These are phyloP conservation scores for Diplosphaera chodatii DNA, from an alignment of 139 green algal species.

Conservation along the genomic window DNA sequence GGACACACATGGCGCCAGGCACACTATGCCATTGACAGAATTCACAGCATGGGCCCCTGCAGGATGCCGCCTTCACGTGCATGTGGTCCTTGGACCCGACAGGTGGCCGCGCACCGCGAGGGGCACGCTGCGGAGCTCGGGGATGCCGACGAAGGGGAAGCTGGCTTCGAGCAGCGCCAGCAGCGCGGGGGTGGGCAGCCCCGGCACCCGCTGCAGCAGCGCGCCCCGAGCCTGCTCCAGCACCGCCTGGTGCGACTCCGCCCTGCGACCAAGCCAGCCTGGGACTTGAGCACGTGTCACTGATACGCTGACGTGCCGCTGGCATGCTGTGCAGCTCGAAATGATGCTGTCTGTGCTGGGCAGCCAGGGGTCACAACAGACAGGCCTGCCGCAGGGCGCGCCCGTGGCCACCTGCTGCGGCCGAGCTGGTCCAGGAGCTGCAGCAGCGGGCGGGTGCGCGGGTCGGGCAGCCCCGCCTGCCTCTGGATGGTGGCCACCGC, in stretches of 20 bases:
- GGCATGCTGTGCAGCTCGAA: not conserved
- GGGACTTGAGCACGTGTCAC: too few relatives aligned
- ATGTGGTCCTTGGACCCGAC: too few relatives aligned
- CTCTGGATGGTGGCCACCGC: slow-evolving; percentile 43
- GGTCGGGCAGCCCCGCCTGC: slow-evolving; percentile 34
- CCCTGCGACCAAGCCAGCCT: slow-evolving; percentile 6
- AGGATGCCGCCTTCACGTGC: too few relatives aligned
- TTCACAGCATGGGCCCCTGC: too few relatives aligned
- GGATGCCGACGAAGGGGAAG: slow-evolving; percentile 43
- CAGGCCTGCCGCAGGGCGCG: too few relatives aligned
- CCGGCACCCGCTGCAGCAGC: slow-evolving; percentile 41
- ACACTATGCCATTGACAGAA: too few relatives aligned
- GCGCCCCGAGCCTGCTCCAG: slow-evolving; percentile 37
- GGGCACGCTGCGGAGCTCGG: slow-evolving; percentile 55
- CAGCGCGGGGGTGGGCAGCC: slow-evolving; percentile 23
- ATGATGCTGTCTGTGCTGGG: too few relatives aligned
- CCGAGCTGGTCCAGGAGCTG: slow-evolving; percentile 68
- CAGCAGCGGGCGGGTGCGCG: slow-evolving; percentile 58
- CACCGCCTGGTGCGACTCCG: slow-evolving; percentile 51
- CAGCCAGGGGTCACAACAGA: too few relatives aligned
- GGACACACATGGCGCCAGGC: too few relatives aligned
- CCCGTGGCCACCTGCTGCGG: slow-evolving; percentile 11
- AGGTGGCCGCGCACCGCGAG: too few relatives aligned
- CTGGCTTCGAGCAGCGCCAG: slow-evolving; percentile 30
- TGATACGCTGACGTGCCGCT: too few relatives aligned